These are phyloP conservation scores for Mortierella sp. DNA, from an alignment of 371 early-diverging fungal genomes.

Conservation along the genomic window DNA sequence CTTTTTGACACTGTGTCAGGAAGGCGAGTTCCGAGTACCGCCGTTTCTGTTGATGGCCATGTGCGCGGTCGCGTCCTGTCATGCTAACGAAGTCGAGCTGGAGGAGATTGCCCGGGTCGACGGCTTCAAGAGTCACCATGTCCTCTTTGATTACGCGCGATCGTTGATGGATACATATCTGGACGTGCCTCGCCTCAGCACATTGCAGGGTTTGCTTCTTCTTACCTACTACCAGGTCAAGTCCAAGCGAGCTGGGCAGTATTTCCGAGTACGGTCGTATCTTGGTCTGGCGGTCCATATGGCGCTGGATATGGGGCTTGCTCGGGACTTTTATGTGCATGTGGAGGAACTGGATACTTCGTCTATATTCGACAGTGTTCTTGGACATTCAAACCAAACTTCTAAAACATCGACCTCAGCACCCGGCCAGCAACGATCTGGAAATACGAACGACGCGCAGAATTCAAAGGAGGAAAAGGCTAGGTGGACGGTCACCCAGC, in stretches of 20 bases:
- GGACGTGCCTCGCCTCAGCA: constrained; percentile 68
- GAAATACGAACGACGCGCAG: background rate
- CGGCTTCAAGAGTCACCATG: constrained; percentile 16
- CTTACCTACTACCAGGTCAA: constrained; percentile 65
- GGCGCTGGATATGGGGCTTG: constrained; percentile 45
- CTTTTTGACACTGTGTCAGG: constrained; percentile 34
- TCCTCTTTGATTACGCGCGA: constrained; percentile 44
- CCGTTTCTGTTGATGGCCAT: constrained; percentile 50
- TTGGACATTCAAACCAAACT: background rate
- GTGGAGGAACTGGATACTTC: constrained; percentile 13
- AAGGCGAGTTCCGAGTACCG: constrained; percentile 32
- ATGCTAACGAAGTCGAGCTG: constrained; percentile 24
- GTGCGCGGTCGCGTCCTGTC: constrained; percentile 39
- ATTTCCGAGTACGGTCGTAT: constrained; percentile 30
- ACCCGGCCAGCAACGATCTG: background rate
- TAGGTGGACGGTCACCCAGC: constrained; percentile 22
- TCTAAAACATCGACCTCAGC: background rate
- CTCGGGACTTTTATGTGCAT: constrained; percentile 17
- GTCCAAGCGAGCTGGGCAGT: constrained; percentile 58
- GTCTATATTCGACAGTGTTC: constrained; percentile 8
- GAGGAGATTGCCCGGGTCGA: constrained; percentile 10
- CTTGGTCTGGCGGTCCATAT: constrained; percentile 39
- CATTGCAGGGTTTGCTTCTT: constrained; percentile 70
- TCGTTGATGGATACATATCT: constrained; percentile 66
- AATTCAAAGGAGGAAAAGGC: background rate